Conservation (phyloP, 129 eudicot species). For the Solidago caesia region DNA sequence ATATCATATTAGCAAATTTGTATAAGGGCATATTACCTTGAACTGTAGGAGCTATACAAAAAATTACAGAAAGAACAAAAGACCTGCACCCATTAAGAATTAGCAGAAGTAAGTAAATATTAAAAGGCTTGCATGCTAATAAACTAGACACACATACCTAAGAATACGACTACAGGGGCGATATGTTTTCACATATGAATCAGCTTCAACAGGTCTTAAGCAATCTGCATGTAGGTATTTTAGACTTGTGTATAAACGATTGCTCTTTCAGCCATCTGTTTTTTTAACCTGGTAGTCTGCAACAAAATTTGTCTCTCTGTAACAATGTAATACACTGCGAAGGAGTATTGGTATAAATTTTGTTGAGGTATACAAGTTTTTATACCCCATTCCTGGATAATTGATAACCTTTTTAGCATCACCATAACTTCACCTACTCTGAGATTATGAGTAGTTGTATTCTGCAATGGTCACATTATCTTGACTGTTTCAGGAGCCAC, state of each 20-base stretch:
- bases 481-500: too few relatives aligned
- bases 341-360: too few relatives aligned
- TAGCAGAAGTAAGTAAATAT: background rate
- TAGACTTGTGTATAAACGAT: too few relatives aligned
- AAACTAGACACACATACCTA: background rate
- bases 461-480: too few relatives aligned
- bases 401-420: too few relatives aligned
- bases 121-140: background rate
- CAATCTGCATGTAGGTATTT: background rate
- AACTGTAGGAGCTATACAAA: background rate
- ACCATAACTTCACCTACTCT: too few relatives aligned
- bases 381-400: too few relatives aligned
- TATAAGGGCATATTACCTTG: background rate
- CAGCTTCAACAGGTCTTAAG: too few relatives aligned
- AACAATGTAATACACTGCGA: background rate
- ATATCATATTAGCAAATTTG: constrained; percentile 10
- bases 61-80: background rate
- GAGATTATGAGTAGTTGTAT: too few relatives aligned
- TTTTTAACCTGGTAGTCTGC: background rate
- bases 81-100: background rate
- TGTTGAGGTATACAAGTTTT: too few relatives aligned
- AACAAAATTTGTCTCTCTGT: background rate
- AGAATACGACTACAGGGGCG: constrained; percentile 10
- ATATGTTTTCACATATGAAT: constrained; percentile 2
- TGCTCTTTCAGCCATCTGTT: too few relatives aligned